Percentiles rank a stretch among this genome's conserved stretches.
phyloP scores from a whole-genome alignment of 2,329 filamentous ascomycete species.

The Cadophora sp. region DNA sequence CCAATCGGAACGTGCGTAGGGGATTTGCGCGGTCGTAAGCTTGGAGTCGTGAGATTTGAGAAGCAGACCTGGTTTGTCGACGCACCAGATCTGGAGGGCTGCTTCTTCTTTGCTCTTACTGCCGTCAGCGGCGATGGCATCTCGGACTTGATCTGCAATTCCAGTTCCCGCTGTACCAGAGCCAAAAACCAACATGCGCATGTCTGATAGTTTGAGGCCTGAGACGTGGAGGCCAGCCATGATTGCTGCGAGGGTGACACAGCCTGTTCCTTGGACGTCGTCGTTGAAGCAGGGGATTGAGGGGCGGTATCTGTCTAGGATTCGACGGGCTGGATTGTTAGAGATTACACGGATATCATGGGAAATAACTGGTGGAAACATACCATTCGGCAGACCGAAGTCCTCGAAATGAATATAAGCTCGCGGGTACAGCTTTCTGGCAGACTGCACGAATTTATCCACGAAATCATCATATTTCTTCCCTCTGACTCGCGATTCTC shows the following conservation, averaged over 20 bases:
- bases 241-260: constrained; percentile 84
- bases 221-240: constrained; percentile 77
- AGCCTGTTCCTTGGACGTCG: constrained; percentile 88
- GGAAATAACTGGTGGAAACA: neutral
- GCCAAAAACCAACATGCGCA: constrained; percentile 79
- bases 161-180: constrained; percentile 83
- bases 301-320: constrained; percentile 77
- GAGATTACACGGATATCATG: neutral
- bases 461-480: constrained; percentile 79
- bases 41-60: constrained; percentile 65
- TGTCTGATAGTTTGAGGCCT: constrained; percentile 68
- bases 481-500: constrained; percentile 70
- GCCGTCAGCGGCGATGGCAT: constrained; percentile 76
- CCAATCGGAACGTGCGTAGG: constrained; percentile 67
- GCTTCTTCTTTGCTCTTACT: constrained; percentile 76
- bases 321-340: constrained; percentile 58
- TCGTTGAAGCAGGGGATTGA: constrained; percentile 88
- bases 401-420: constrained; percentile 93
- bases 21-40: constrained; percentile 70
- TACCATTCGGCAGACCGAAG: constrained; percentile 78
- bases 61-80: constrained; percentile 83
- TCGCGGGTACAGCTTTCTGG: constrained; percentile 73
- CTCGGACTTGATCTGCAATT: constrained; percentile 83
- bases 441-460: constrained; percentile 73
- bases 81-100: constrained; percentile 79